Percentiles rank a stretch among this genome's conserved stretches.
phyloP scores from a whole-genome alignment of 2,329 filamentous ascomycete species.

The Ceratocystis huliohia region DNA sequence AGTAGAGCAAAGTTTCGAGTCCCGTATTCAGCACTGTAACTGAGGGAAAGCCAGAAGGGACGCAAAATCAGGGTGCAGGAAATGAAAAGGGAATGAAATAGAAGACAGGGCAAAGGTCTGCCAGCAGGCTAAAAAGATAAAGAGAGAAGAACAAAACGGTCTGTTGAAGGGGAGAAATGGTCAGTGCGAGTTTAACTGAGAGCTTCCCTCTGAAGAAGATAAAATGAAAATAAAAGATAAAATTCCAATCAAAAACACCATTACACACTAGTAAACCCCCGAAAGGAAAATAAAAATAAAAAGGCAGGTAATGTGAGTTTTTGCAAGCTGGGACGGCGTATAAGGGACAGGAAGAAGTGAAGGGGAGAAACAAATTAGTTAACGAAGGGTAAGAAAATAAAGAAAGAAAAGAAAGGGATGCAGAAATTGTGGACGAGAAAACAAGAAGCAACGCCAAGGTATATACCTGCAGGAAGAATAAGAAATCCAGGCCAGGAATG shows the following conservation, averaged over 20 bases:
- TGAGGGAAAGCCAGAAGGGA: slow-evolving; percentile 2
- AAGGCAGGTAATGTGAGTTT: neutral
- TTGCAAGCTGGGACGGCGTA: neutral
- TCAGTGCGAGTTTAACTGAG: slow-evolving; percentile 6
- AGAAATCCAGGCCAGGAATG: neutral
- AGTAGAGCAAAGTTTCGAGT: neutral
- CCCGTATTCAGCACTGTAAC: neutral
- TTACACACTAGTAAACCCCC: neutral
- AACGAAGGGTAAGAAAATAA: neutral
- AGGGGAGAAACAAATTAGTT: slow-evolving; percentile 3
- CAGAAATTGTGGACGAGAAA: neutral
- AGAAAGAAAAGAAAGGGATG: slow-evolving; percentile 8
- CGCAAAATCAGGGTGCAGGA: neutral
- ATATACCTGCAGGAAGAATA: neutral
- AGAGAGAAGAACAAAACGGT: slow-evolving; percentile 5
- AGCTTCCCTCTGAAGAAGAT: neutral
- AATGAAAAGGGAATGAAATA: slow-evolving; percentile 2
- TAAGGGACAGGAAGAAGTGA: neutral
- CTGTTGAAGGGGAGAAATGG: slow-evolving; percentile 2
- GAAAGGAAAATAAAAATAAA: neutral
- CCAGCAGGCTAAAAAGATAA: neutral
- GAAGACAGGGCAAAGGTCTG: neutral
- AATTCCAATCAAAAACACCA: neutral
- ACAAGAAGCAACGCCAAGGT: neutral
- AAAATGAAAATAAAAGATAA: neutral